Evolutionary conservation across 345 rosid species (phyloP).

Genomic region (Abelmoschus esculentus): DNA sequence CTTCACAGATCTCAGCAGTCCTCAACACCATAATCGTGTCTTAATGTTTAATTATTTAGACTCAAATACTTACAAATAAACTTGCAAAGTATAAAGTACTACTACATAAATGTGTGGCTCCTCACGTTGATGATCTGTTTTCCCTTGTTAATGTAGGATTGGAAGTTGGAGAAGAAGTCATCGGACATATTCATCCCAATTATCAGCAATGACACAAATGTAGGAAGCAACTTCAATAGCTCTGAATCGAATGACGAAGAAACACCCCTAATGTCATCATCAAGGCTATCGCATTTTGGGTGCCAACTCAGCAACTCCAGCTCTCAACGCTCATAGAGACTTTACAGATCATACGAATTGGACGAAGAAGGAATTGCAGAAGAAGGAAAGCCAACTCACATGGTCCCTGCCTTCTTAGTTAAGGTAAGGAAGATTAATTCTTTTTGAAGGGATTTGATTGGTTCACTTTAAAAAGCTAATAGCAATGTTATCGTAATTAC

Average conservation of each 20-base stretch:
- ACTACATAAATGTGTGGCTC: neutral
- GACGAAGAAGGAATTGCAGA: neutral
- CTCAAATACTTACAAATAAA: neutral
- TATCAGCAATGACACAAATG: slow-evolving; percentile 30
- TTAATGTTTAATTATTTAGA: neutral
- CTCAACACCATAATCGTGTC: neutral
- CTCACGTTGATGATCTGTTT: neutral
- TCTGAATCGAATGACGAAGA: slow-evolving; percentile 66
- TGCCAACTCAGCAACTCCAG: slow-evolving; percentile 35
- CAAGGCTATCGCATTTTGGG: slow-evolving; percentile 73
- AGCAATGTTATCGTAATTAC: slow-evolving; percentile 6
- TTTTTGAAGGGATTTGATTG: neutral
- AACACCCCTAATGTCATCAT: slow-evolving; percentile 58
- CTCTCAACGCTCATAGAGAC: neutral
- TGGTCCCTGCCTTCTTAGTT: slow-evolving; percentile 1
- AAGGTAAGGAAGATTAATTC: neutral
- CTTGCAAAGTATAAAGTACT: neutral
- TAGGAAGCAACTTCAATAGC: slow-evolving; percentile 20
- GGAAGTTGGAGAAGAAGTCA: slow-evolving; percentile 78
- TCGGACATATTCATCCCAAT: slow-evolving; percentile 58
- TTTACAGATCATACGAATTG: neutral
- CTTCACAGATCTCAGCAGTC: slow-evolving; percentile 1
- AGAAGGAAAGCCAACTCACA: neutral
- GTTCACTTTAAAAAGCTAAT: neutral
- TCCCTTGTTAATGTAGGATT: slow-evolving; percentile 42